Evolutionary conservation across 2,329 filamentous ascomycete genomes (phyloP), one percentile per base, ranked within the genome.

Genomic region (Sporothrix inflata): DNA sequence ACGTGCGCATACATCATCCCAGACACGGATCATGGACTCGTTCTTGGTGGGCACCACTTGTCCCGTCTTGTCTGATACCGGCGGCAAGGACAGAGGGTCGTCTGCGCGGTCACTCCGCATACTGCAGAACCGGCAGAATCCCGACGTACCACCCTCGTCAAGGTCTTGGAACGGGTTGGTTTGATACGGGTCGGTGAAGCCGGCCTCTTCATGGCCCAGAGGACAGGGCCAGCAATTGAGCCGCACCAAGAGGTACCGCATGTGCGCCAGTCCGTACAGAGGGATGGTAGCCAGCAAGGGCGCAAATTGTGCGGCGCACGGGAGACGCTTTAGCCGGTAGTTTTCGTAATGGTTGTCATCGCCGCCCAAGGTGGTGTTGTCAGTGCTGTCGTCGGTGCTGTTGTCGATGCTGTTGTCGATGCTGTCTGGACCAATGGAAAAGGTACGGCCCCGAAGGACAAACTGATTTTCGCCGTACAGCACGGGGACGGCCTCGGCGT

Each of bases 171-270:
- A 27, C 1, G 42, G 21, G 16, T 51, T 34, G 11, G 16, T 27
- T 9, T 24, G 27, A 16, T 21, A 16, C 14, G 5, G 16, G 16
- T 24, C 11, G 1, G 42, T 30, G 16, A 67, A n/a, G 4, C 4
- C 19, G 14, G 27, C 27, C 42, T 34, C 63, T 1, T 67, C 63
- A 5, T 68, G 65, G 65, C 65, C 45, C 3, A 51, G 16, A 9
- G 65, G 65, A 38, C 42, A 53, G 2, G 65, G 45, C 65, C 65
- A 68, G 65, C 65, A 68, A 19, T 68, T 53, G 11, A 68, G 65
- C 27, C 65, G 42, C 24, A 68, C 19, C 24, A 68, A 19, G 7
- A 68, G 47, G 19, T 47, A 49, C 21, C 40, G 14, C 63, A 67
- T 67, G 42, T 38, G 24, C 0, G 63, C 45, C 5, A 67, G 45